phyloP scores from a whole-genome alignment of 2,329 filamentous ascomycete species.

The Apiospora aurea region DNA sequence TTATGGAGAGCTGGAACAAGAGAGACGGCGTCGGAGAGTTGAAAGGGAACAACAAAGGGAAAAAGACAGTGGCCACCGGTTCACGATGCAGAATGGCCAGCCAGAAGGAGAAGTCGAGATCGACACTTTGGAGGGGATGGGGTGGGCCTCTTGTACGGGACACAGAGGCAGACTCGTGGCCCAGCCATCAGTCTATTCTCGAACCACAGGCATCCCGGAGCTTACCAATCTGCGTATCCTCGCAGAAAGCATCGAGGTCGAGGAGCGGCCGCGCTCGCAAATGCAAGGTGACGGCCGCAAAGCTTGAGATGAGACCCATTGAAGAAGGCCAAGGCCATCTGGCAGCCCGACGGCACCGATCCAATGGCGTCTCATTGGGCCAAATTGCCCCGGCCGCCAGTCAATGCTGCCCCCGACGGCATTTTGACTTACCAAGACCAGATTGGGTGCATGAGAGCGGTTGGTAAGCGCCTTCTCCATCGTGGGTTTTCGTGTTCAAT shows the following conservation, averaged over 20 bases:
- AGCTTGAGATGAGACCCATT: slow-evolving; percentile 14
- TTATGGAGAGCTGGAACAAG: slow-evolving; percentile 10
- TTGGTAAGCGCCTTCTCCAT: slow-evolving; percentile 21
- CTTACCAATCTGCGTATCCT: not conserved
- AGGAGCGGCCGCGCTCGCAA: not conserved
- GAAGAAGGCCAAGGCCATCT: slow-evolving; percentile 5
- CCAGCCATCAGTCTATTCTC: slow-evolving; percentile 18
- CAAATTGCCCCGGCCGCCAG: not conserved
- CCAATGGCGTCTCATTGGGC: slow-evolving; percentile 18
- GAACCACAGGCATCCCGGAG: slow-evolving; percentile 4
- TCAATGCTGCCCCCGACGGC: not conserved
- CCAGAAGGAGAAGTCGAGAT: slow-evolving; percentile 21
- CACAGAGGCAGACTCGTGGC: not conserved
- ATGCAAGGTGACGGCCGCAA: slow-evolving; percentile 8
- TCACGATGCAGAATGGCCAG: slow-evolving; percentile 24
- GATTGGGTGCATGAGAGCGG: slow-evolving; percentile 18
- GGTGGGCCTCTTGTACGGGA: slow-evolving; percentile 28
- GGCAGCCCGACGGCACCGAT: not conserved
- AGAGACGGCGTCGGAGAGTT: not conserved
- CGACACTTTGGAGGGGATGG: slow-evolving; percentile 4
- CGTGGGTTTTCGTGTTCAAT: not conserved
- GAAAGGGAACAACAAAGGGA: slow-evolving; percentile 26
- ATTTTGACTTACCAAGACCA: not conserved
- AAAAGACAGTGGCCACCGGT: slow-evolving; percentile 17
- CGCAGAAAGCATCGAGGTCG: not conserved